A percentile compares a stretch with the other conserved stretches of the same genome.
Evolutionary conservation across 1,284 basidiomycete species (phyloP).

Genomic region (Trichosporon coremiiforme): DNA sequence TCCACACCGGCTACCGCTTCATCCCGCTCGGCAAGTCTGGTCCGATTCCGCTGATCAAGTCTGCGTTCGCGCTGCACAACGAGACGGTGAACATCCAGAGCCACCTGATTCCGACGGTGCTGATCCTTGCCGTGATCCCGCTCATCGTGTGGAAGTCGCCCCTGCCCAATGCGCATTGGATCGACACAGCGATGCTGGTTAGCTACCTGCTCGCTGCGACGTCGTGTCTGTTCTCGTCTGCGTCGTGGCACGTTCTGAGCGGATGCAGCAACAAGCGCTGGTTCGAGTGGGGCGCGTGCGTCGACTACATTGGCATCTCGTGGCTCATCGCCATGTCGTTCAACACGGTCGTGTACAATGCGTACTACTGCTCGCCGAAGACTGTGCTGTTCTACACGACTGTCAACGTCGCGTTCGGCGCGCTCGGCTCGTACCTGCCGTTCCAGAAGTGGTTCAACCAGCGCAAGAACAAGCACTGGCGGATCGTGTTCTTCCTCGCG

Average conservation of each 20-base stretch:
- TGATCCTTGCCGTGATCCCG: conserved; percentile 64
- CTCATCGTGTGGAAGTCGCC: conserved; percentile 48
- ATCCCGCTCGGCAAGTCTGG: conserved; percentile 78
- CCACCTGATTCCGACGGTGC: conserved; percentile 74
- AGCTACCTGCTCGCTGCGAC: conserved; percentile 54
- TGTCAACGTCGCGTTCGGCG: conserved; percentile 65
- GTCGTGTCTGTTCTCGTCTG: conserved; percentile 52
- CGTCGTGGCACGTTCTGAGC: conserved; percentile 54
- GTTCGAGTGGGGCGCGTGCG: conserved; percentile 58
- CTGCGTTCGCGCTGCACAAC: conserved; percentile 78
- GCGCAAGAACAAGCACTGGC: conserved; percentile 68
- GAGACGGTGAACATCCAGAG: conserved; percentile 94
- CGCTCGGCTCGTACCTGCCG: conserved; percentile 76
- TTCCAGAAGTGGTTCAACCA: conserved; percentile 89
- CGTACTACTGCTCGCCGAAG: conserved; percentile 56
- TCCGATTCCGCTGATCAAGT: conserved; percentile 67
- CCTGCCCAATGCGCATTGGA: conserved; percentile 47
- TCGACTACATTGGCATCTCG: conserved; percentile 65
- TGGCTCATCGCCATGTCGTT: conserved; percentile 62
- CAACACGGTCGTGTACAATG: conserved; percentile 57
- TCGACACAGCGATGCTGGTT: conserved; percentile 54
- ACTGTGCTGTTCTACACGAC: conserved; percentile 63
- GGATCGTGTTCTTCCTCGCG: conserved; percentile 78
- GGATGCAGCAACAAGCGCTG: conserved; percentile 51
- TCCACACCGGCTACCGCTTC: conserved; percentile 78